A percentile compares a stretch with the other conserved stretches of the same genome.
Conservation (phyloP, 805 yeast species). For the Yarrowia hollandica region DNA sequence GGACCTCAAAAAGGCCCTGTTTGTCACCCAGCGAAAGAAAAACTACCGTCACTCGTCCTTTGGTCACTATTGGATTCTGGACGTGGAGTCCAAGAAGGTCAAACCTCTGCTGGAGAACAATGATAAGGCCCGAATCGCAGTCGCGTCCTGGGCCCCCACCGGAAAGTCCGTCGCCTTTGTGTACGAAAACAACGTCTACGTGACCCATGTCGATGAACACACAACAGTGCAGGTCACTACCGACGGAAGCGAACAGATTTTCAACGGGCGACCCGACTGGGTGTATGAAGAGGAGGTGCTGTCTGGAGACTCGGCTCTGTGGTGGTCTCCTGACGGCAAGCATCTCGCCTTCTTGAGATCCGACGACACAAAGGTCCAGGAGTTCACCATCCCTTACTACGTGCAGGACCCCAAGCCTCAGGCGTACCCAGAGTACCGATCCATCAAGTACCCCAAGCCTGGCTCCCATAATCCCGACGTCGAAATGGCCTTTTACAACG, state of each 20-base stretch:
- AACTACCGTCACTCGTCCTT: slow-evolving; percentile 72
- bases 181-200: slow-evolving; percentile 64
- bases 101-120: slow-evolving; percentile 38
- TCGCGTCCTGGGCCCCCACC: slow-evolving; percentile 74
- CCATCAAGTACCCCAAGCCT: slow-evolving; percentile 80
- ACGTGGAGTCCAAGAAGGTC: slow-evolving; percentile 45
- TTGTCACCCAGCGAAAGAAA: slow-evolving; percentile 51
- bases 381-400: slow-evolving; percentile 72
- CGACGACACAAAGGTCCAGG: slow-evolving; percentile 73
- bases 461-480: slow-evolving; percentile 75
- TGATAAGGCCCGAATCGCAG: slow-evolving; percentile 44
- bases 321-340: slow-evolving; percentile 86
- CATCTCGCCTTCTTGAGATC: slow-evolving; percentile 63
- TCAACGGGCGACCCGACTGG: slow-evolving; percentile 93
- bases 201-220: slow-evolving; percentile 48
- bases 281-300: slow-evolving; percentile 90
- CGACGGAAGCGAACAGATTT: slow-evolving; percentile 70
- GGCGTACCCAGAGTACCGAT: slow-evolving; percentile 60
- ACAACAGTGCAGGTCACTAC: slow-evolving; percentile 53
- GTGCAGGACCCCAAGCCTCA: slow-evolving; percentile 53
- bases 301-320: slow-evolving; percentile 64
- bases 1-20: slow-evolving; percentile 51
- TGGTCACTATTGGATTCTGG: slow-evolving; percentile 63
- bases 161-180: slow-evolving; percentile 68
- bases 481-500: slow-evolving; percentile 46